phyloP scores from a whole-genome alignment of 164 flowering plant genomes.

The Vitis rupestris region DNA sequence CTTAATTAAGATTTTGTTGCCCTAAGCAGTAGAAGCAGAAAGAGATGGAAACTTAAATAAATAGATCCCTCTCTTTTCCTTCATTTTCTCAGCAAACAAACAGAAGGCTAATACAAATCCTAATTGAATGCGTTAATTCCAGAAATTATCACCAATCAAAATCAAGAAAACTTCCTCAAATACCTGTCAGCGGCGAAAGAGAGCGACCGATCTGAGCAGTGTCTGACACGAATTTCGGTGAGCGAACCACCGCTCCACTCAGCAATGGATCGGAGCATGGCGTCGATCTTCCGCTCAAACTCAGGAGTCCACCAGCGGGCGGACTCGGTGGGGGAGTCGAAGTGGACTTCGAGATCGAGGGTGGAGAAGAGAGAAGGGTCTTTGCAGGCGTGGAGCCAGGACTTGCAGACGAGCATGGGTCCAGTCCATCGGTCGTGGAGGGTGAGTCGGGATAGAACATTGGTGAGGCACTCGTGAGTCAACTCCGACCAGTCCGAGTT shows the following conservation, averaged over 20 bases:
- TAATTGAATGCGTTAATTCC: too few species aligned
- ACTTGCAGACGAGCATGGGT: slow-evolving; percentile 71
- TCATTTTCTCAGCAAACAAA: background rate
- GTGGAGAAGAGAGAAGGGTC: slow-evolving; percentile 60
- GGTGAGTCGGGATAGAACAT: slow-evolving; percentile 61
- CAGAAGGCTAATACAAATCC: background rate
- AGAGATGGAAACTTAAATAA: too few species aligned
- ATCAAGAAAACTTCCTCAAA: background rate
- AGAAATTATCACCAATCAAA: too few species aligned
- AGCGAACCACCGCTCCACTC: slow-evolving; percentile 54
- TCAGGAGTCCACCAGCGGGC: slow-evolving; percentile 67
- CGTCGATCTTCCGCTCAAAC: slow-evolving; percentile 65
- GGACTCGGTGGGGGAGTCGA: slow-evolving; percentile 44
- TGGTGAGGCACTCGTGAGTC: slow-evolving; percentile 68
- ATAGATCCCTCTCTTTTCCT: background rate
- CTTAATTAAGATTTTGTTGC: too few species aligned
- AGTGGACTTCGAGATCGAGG: slow-evolving; percentile 59
- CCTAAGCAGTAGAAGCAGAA: too few species aligned
- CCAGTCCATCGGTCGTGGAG: slow-evolving; percentile 61
- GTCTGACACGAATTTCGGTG: slow-evolving; percentile 58
- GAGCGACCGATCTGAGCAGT: slow-evolving; percentile 77
- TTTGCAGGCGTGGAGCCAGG: slow-evolving; percentile 63
- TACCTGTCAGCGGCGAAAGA: slow-evolving; percentile 60
- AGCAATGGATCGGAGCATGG: slow-evolving; percentile 58
- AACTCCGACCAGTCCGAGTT: slow-evolving; percentile 66